Evolutionary conservation across 768 basidiomycete species (phyloP), one percentile per base, ranked within the genome.

Genomic region (Lentinula guzmanii): DNA sequence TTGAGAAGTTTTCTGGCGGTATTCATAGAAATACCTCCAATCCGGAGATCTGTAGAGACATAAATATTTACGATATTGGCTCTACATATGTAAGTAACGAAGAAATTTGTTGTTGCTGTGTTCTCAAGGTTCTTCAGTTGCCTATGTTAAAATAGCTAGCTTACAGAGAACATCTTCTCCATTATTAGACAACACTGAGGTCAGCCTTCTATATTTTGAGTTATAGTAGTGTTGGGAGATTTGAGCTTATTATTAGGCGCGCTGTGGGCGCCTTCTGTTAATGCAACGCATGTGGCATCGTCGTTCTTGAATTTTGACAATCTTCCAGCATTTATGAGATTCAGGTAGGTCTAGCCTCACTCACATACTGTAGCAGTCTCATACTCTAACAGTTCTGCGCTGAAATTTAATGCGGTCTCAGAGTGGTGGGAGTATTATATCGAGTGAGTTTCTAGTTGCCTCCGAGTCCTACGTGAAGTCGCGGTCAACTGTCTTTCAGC

Each of bases 361-460:
- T 4, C 6, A 35, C 16, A 42, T 16, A 51, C 50, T 43, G 16
- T 24, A 39, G 4, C 13, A 53, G 13, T 5, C 24, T 52, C 16
- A 52, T 1, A 16, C n/a, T 37, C 34, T 39, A 62, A 60, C 59
- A 91, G 90, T 67, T 90, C 90, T 35, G 90, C 91, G 8, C 82
- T 95, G 68, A 91, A 93, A 72, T 95, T 95, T 75, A 95, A 95
- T 66, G 90, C 92, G 2, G 89, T 94, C 28, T 79, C 92, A 0
- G 93, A 95, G 55, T 95, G 93, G 93, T 91, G 89, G 87, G 90
- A 93, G 63, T 88, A 93, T 54, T 95, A 95, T 70, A 91, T 95
- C 50, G 84, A 89, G 86, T 93, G 67, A 63, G 90, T 82, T n/a
- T 28, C 28, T 13, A 46, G 8, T 13, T 41, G 21, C 1, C 24